Conservation (phyloP, 2,329 filamentous ascomycete species). For the Aphanocladium album region DNA sequence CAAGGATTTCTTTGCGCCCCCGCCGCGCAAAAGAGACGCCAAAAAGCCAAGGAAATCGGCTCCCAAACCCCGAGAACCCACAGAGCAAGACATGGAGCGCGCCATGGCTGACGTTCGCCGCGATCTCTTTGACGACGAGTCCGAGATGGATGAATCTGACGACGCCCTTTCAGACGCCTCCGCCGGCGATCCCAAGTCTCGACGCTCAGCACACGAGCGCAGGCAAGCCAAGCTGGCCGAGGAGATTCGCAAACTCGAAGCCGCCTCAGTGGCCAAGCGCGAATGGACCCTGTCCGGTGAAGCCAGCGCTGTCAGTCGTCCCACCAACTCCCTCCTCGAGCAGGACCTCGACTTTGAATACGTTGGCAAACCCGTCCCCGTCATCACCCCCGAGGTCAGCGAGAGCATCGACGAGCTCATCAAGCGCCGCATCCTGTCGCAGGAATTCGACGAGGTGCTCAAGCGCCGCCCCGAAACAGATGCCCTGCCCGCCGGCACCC, state of each 20-base stretch:
- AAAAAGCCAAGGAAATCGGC: constrained; percentile 39
- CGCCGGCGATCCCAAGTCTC: constrained; percentile 64
- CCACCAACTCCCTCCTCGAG: constrained; percentile 86
- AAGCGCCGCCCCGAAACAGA: constrained; percentile 73
- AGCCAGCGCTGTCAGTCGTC: constrained; percentile 74
- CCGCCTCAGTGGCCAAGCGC: constrained; percentile 81
- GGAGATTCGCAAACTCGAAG: constrained; percentile 88
- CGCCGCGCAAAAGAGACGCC: constrained; percentile 66
- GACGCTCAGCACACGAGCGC: constrained; percentile 79
- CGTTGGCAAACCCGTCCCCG: constrained; percentile 87
- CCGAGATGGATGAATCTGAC: constrained; percentile 59
- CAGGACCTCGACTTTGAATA: constrained; percentile 95
- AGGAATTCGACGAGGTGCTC: constrained; percentile 88
- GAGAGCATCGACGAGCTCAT: constrained; percentile 91
- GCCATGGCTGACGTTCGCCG: constrained; percentile 83
- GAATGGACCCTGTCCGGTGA: constrained; percentile 90
- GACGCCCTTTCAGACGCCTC: constrained; percentile 51
- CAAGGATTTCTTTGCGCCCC: constrained; percentile 88
- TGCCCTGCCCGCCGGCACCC: constrained; percentile 52
- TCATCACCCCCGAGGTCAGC: constrained; percentile 86
- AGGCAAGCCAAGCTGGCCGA: constrained; percentile 79
- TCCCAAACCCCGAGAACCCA: constrained; percentile 39
- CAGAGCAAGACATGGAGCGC: constrained; percentile 66
- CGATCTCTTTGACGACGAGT: constrained; percentile 81
- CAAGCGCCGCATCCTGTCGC: constrained; percentile 83